Conservation (phyloP, 1,284 basidiomycete genomes). For the Puccinia brachypodii region DNA sequence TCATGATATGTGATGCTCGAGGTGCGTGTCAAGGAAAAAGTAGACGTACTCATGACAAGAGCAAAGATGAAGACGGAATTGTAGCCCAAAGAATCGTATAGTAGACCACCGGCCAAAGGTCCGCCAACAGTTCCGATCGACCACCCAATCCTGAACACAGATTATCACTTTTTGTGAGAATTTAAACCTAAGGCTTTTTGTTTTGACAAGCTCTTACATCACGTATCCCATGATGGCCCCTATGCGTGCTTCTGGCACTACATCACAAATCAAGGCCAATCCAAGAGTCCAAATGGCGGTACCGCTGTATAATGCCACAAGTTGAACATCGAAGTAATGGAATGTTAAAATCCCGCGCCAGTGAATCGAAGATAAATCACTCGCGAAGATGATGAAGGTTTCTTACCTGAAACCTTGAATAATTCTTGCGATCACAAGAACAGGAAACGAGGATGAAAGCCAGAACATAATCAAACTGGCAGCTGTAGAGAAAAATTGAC, state of each 20-base stretch:
- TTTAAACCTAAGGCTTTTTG: no score
- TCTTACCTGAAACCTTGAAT: conserved; percentile 29
- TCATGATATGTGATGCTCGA: not conserved
- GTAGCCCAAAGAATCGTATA: conserved; percentile 37
- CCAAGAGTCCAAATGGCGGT: conserved; percentile 38
- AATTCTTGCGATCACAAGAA: conserved; percentile 26
- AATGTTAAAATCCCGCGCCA: not conserved
- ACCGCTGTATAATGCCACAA: not conserved
- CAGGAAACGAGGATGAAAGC: conserved; percentile 14
- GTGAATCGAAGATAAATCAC: no score
- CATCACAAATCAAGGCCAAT: conserved; percentile 39
- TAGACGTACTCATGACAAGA: conserved; percentile 15
- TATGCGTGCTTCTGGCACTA: conserved; percentile 8
- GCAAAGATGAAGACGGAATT: conserved; percentile 34
- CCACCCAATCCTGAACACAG: conserved; percentile 37
- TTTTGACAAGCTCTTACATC: conserved; percentile 21
- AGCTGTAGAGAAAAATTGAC: not conserved
- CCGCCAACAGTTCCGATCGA: conserved; percentile 27
- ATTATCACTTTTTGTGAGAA: not conserved
- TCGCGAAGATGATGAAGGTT: not conserved
- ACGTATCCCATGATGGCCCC: conserved; percentile 41
- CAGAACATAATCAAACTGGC: conserved; percentile 36
- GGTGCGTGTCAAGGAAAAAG: not conserved
- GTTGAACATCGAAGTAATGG: not conserved
- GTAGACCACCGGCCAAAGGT: conserved; percentile 28